Percentiles rank a stretch among this genome's conserved stretches.
Conservation (phyloP, 768 basidiomycete species). For the Suillus hirtellus region DNA sequence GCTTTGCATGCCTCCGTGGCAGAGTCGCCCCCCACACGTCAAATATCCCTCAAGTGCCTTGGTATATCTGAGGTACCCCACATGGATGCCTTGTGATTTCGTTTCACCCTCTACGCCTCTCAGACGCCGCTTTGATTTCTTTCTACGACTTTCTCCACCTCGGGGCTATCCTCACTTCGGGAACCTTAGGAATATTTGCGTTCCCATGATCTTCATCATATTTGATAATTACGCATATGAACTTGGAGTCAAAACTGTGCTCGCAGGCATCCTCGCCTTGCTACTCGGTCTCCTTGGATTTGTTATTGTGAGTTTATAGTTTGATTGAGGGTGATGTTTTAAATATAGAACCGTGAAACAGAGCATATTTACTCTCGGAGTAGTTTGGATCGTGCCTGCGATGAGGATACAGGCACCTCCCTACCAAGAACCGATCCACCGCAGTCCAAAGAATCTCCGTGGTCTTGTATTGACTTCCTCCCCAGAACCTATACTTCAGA, state of each 20-base stretch:
- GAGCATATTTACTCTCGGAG: conserved; percentile 28
- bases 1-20: neutral
- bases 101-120: conserved; percentile 8
- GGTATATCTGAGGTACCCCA: conserved; percentile 2
- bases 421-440: conserved; percentile 20
- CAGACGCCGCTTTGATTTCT: neutral
- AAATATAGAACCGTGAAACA: conserved; percentile 8
- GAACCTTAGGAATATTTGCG: neutral
- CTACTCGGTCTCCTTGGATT: conserved; percentile 26
- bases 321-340: neutral
- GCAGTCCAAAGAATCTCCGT: conserved; percentile 4
- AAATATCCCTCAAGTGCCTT: neutral
- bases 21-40: neutral
- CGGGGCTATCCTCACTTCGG: neutral
- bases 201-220: conserved; percentile 13
- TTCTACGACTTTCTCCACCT: conserved; percentile 1
- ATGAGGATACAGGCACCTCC: conserved; percentile 17
- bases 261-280: conserved; percentile 26
- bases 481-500: conserved; percentile 4
- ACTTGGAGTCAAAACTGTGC: conserved; percentile 13
- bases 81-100: conserved; percentile 11
- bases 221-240: conserved; percentile 10
- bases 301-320: conserved; percentile 22
- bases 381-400: conserved; percentile 26
- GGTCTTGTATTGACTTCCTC: conserved; percentile 8